A percentile compares a stretch with the other conserved stretches of the same genome.
phyloP scores from a whole-genome alignment of 2,329 filamentous ascomycete species.

The Pestalotiopsis sp. region DNA sequence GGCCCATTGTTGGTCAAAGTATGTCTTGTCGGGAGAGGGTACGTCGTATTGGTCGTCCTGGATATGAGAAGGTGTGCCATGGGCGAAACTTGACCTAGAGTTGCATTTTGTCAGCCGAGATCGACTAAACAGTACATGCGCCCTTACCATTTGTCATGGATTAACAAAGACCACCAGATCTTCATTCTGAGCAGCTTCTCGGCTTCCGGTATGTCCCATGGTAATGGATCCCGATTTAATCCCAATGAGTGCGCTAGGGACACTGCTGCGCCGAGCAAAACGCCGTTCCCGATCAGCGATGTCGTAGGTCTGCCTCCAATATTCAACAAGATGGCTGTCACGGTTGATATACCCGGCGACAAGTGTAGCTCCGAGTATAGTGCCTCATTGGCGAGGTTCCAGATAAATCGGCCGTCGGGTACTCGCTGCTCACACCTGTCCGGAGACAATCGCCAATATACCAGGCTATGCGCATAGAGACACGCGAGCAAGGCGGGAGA shows the following conservation, averaged over 20 bases:
- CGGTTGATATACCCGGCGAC: slow-evolving; percentile 59
- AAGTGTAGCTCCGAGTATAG: slow-evolving; percentile 62
- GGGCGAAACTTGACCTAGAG: slow-evolving; percentile 51
- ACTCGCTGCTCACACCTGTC: slow-evolving; percentile 46
- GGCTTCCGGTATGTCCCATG: slow-evolving; percentile 52
- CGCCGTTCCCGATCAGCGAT: slow-evolving; percentile 60
- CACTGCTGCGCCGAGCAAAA: slow-evolving; percentile 51
- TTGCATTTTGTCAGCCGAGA: not conserved
- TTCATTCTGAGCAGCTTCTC: slow-evolving; percentile 55
- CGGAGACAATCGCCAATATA: slow-evolving; percentile 58
- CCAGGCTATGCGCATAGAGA: slow-evolving; percentile 59
- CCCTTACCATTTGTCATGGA: slow-evolving; percentile 58
- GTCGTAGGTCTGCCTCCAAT: slow-evolving; percentile 62
- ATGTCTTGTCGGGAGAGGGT: slow-evolving; percentile 40
- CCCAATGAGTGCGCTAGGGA: slow-evolving; percentile 57
- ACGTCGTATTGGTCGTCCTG: slow-evolving; percentile 50
- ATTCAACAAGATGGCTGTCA: slow-evolving; percentile 60
- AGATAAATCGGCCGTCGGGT: slow-evolving; percentile 62
- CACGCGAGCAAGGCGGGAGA: slow-evolving; percentile 60
- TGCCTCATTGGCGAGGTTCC: slow-evolving; percentile 64
- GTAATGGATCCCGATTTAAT: slow-evolving; percentile 53
- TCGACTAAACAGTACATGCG: not conserved
- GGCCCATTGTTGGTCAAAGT: slow-evolving; percentile 28
- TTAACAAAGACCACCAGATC: slow-evolving; percentile 58
- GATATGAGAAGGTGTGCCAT: slow-evolving; percentile 55